Evolutionary conservation across 2,329 filamentous ascomycete genomes (phyloP), one percentile per base, ranked within the genome.

Genomic region (Thielaviopsis populi): DNA sequence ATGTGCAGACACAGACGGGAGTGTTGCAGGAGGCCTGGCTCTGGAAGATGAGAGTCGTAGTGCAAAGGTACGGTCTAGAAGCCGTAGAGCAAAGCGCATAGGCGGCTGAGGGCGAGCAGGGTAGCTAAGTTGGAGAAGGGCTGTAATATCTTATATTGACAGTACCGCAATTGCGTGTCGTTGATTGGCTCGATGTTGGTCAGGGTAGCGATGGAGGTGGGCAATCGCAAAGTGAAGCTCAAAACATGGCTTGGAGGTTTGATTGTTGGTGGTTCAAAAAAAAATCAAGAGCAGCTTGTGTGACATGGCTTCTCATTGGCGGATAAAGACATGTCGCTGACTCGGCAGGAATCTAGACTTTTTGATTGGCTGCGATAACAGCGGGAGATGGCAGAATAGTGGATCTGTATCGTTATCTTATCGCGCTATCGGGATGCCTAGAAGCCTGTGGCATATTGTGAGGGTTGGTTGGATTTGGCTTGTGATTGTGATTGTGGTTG

Each of bases 291-390:
- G n/a, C 22, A 50, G 59, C 58, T 19, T 46, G 27, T 60, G 42
- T 11, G 2, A 40, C 40, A 33, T 13, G 13, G 40, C 40, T 46
- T 56, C 53, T 37, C n/a, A 56, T 56, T 56, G 53, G 53, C 17
- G 13, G 53, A 56, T 56, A 56, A 56, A 15, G 24, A 22, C 2
- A 2, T 19, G 13, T 13, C 27, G 53, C 53, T 56, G 53, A 56
- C 53, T 56, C 6, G 53, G 10, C 27, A 19, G 3, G 27, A 56
- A 56, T 56, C 6, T 42, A 41, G 59, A 59, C 10, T 22, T 43
- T 56, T 15, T 65, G 54, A 65, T 65, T 65, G 64, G 64, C 11
- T 4, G 24, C 30, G 53, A 56, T 56, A 56, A 56, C 17, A 37
- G 24, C 10, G 11, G 6, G 19, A 11, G 53, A 11, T 27, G 15